phyloP scores from a whole-genome alignment of 2,329 filamentous ascomycete genomes.

The Aureobasidium sp. region DNA sequence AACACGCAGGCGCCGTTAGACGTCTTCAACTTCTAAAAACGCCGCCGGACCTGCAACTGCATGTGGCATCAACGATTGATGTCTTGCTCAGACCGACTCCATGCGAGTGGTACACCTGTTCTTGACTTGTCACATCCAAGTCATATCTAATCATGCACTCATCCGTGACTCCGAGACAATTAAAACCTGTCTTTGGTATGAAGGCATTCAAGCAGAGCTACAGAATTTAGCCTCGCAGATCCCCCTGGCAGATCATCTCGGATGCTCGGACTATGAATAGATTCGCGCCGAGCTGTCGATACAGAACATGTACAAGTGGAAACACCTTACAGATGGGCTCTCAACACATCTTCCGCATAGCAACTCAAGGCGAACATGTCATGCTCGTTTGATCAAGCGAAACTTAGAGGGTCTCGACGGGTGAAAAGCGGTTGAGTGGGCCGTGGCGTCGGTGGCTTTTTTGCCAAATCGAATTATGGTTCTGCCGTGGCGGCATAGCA shows the following conservation, averaged over 20 bases:
- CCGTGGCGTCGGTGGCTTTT: slow-evolving; percentile 1
- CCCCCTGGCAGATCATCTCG: slow-evolving; percentile 11
- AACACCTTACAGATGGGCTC: not conserved
- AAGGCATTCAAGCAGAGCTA: not conserved
- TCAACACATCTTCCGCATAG: not conserved
- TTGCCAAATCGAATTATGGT: not conserved
- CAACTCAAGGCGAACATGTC: not conserved
- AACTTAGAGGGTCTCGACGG: not conserved
- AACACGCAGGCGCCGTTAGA: too few species aligned
- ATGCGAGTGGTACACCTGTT: not conserved
- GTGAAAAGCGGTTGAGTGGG: not conserved
- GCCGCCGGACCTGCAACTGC: too few species aligned
- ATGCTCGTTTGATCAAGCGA: not conserved
- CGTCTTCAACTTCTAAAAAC: too few species aligned
- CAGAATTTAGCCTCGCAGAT: slow-evolving; percentile 7
- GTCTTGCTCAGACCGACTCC: not conserved
- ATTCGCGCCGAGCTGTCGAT: not conserved
- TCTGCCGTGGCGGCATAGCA: not conserved
- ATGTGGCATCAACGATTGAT: not conserved
- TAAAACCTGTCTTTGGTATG: not conserved
- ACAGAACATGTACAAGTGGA: slow-evolving; percentile 1
- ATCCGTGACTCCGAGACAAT: not conserved
- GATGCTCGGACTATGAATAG: slow-evolving; percentile 9
- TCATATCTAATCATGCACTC: too few species aligned
- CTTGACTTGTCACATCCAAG: too few species aligned